Conservation (phyloP, 331 rosid species). For the Malus hybrid region DNA sequence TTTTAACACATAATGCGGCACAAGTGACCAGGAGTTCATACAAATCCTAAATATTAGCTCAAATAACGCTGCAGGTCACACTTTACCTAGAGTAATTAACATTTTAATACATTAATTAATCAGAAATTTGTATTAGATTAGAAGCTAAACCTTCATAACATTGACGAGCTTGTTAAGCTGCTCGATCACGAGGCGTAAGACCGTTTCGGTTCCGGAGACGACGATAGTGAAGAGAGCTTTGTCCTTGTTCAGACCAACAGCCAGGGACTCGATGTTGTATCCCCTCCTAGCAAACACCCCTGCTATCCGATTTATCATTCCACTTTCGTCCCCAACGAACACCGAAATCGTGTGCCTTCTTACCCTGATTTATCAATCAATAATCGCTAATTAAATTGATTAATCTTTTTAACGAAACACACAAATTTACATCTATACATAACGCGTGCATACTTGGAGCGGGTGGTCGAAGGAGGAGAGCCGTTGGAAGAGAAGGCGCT, state of each 20-base stretch:
- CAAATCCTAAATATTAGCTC: background rate
- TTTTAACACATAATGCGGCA: background rate
- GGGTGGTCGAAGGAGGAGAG: slow-evolving; percentile 21
- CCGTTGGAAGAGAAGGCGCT: slow-evolving; percentile 11
- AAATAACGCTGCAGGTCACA: too few relatives aligned
- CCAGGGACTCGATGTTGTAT: slow-evolving; percentile 52
- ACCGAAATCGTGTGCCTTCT: slow-evolving; percentile 50
- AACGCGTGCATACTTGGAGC: slow-evolving; percentile 28
- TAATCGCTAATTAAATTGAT: background rate
- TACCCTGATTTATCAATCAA: slow-evolving; percentile 21
- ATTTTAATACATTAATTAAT: too few relatives aligned
- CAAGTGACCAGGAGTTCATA: background rate
- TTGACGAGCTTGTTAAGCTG: slow-evolving; percentile 56
- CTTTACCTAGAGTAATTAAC: too few relatives aligned
- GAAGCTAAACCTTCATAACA: slow-evolving; percentile 29
- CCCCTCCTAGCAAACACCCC: slow-evolving; percentile 60
- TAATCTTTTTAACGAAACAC: background rate
- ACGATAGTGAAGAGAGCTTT: slow-evolving; percentile 54
- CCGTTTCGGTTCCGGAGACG: slow-evolving; percentile 37
- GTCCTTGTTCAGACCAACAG: slow-evolving; percentile 52
- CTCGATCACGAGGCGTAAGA: slow-evolving; percentile 42
- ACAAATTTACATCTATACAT: background rate
- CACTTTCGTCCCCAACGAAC: slow-evolving; percentile 59
- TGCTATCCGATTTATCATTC: slow-evolving; percentile 52
- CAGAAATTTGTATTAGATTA: background rate